Evolutionary conservation across 768 basidiomycete genomes (phyloP).

Genomic region (Auricularia auricula-judae): DNA sequence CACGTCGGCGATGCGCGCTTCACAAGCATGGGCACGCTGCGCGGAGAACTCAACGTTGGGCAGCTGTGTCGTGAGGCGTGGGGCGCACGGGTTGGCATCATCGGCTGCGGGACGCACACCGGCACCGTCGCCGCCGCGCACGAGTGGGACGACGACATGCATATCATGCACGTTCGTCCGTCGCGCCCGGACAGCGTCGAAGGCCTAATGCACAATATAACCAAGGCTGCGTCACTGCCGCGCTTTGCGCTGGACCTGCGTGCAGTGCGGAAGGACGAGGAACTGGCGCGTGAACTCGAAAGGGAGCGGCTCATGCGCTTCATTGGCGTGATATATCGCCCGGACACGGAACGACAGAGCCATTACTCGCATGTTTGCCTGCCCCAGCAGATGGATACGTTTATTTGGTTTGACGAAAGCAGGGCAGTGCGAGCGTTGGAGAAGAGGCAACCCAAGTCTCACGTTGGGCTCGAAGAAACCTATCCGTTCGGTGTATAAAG

Average conservation of each 20-base stretch:
- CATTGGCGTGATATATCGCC: constrained; percentile 20
- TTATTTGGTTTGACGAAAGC: constrained; percentile 7
- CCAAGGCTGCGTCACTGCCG: constrained; percentile 3
- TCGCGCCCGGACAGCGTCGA: constrained; percentile 15
- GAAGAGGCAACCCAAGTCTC: too few species aligned
- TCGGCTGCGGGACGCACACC: constrained; percentile 17
- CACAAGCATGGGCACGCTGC: constrained; percentile 17
- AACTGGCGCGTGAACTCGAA: not conserved
- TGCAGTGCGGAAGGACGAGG: not conserved
- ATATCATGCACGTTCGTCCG: constrained; percentile 14
- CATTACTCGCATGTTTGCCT: constrained; percentile 18
- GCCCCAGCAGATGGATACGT: constrained; percentile 18
- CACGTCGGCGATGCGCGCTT: constrained; percentile 20
- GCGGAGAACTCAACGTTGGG: constrained; percentile 20
- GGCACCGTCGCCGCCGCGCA: constrained; percentile 20
- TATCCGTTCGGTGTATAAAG: too few species aligned
- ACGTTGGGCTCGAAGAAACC: too few species aligned
- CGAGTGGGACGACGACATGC: constrained; percentile 18
- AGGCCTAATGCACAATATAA: constrained; percentile 10
- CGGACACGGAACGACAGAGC: constrained; percentile 15
- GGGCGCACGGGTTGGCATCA: constrained; percentile 15
- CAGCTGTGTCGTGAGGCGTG: constrained; percentile 20
- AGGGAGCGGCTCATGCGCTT: constrained; percentile 15
- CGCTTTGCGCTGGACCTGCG: constrained; percentile 7
- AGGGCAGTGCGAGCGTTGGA: constrained; percentile 1